Conservation (phyloP, 2,329 filamentous ascomycete genomes). For the Fusarium musae region DNA sequence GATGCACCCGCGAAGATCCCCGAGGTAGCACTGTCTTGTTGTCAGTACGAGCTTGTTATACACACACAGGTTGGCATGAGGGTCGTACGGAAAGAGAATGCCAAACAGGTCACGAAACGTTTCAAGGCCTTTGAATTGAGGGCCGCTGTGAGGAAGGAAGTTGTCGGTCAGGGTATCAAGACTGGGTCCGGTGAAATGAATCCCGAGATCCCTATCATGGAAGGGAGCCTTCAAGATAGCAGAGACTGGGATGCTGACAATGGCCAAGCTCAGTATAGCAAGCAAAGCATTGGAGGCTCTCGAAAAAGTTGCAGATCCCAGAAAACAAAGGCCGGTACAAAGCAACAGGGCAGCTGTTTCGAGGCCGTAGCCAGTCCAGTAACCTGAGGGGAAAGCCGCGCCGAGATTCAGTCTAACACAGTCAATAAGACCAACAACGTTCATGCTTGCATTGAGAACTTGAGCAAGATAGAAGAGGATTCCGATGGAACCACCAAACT, state of each 20-base stretch:
- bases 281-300: slow-evolving; percentile 82
- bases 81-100: slow-evolving; percentile 76
- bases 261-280: slow-evolving; percentile 75
- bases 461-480: slow-evolving; percentile 92
- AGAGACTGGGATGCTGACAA: slow-evolving; percentile 86
- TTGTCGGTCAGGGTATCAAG: slow-evolving; percentile 78
- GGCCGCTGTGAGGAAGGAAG: slow-evolving; percentile 75
- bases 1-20: slow-evolving; percentile 79
- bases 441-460: slow-evolving; percentile 86
- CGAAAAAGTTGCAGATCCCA: slow-evolving; percentile 83
- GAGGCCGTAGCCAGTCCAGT: slow-evolving; percentile 82
- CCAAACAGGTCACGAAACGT: slow-evolving; percentile 87
- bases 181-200: slow-evolving; percentile 83
- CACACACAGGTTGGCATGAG: background rate
- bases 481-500: slow-evolving; percentile 90
- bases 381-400: slow-evolving; percentile 72
- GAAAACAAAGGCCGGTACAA: slow-evolving; percentile 80
- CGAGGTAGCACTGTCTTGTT: slow-evolving; percentile 56
- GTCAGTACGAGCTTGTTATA: background rate
- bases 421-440: slow-evolving; percentile 86
- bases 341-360: slow-evolving; percentile 76
- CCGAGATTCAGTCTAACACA: slow-evolving; percentile 83
- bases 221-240: slow-evolving; percentile 76
- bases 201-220: slow-evolving; percentile 66
- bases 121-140: slow-evolving; percentile 69